Percentiles rank a stretch among this genome's conserved stretches.
These are phyloP conservation scores for Botrytis galanthina DNA, from an alignment of 2,329 filamentous ascomycete species.

Conservation along the genomic window DNA sequence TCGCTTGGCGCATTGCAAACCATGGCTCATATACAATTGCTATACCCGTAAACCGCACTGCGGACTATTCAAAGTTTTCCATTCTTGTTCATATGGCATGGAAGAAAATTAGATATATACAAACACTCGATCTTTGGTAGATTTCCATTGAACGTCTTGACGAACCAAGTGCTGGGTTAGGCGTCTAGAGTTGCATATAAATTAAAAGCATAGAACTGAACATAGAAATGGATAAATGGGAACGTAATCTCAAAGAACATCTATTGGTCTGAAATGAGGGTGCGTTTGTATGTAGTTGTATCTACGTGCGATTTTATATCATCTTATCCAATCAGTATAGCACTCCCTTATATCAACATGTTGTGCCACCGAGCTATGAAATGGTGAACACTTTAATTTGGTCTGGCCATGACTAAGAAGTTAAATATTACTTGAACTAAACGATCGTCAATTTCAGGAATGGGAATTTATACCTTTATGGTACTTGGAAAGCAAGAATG, in stretches of 20 bases:
- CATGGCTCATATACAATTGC: conserved; percentile 18
- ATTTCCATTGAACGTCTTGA: conserved; percentile 18
- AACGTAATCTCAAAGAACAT: background rate
- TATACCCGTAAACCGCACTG: conserved; percentile 18
- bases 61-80: conserved; percentile 14
- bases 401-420: background rate
- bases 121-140: conserved; percentile 18
- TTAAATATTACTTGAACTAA: background rate
- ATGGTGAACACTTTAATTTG: background rate
- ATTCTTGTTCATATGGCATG: conserved; percentile 16
- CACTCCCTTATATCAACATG: background rate
- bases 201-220: conserved; percentile 3
- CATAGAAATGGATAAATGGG: background rate
- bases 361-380: background rate
- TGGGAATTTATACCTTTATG: background rate
- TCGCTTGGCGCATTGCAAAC: conserved; percentile 15
- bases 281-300: background rate
- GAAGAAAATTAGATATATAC: conserved; percentile 8
- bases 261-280: background rate
- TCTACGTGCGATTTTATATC: background rate
- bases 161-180: conserved; percentile 19
- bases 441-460: background rate
- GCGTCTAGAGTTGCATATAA: conserved; percentile 17
- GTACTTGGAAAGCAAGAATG: background rate
- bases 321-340: background rate